Conservation (phyloP, 495 filamentous ascomycete genomes). For the Pyrenula aspistea region DNA sequence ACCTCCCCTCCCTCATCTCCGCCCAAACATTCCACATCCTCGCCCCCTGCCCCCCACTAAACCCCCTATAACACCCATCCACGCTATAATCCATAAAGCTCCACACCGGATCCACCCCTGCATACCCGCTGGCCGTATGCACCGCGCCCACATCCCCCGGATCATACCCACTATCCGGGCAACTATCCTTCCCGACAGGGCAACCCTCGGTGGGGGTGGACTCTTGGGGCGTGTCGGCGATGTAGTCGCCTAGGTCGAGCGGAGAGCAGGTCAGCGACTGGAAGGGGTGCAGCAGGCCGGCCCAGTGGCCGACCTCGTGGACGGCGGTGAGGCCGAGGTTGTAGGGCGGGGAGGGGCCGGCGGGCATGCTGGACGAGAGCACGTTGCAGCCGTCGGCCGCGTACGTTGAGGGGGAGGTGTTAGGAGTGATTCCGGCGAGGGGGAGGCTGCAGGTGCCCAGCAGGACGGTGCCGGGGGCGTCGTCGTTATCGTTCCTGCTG, state of each 20-base stretch:
- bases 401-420: conserved; percentile 23
- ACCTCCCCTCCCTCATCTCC: conserved; percentile 21
- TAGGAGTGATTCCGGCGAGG: conserved; percentile 21
- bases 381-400: conserved; percentile 40
- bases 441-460: conserved; percentile 40
- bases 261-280: conserved; percentile 33
- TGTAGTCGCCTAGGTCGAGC: conserved; percentile 33
- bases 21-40: conserved; percentile 37
- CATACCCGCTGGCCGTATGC: neutral
- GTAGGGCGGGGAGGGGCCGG: conserved; percentile 28
- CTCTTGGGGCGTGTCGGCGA: conserved; percentile 41
- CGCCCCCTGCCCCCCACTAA: conserved; percentile 27
- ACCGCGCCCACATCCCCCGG: neutral
- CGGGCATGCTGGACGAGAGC: conserved; percentile 37
- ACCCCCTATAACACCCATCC: conserved; percentile 39
- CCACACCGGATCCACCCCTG: conserved; percentile 35
- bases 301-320: conserved; percentile 50
- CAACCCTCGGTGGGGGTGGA: conserved; percentile 35
- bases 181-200: conserved; percentile 33
- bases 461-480: conserved; percentile 12
- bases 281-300: conserved; percentile 44
- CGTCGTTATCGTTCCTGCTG: neutral
- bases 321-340: conserved; percentile 37
- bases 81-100: conserved; percentile 48
- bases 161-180: conserved; percentile 16